phyloP scores from a whole-genome alignment of 164 flowering plant genomes.

The Aristolochia contorta region DNA sequence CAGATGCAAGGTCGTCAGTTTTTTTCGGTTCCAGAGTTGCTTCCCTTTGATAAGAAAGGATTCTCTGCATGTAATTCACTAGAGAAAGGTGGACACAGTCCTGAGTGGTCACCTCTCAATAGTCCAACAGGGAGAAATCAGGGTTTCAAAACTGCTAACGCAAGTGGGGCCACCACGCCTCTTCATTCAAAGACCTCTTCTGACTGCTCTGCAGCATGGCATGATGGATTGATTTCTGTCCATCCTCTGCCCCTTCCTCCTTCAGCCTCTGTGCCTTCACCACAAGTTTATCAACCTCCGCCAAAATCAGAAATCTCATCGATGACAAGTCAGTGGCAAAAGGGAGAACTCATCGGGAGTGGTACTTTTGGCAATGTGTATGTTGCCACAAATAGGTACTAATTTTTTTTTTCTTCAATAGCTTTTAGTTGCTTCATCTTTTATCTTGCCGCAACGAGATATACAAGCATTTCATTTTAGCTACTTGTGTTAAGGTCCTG shows the following conservation, averaged over 20 bases:
- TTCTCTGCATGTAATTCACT: constrained; percentile 27
- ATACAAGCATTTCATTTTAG: background rate
- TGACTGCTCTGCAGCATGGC: constrained; percentile 25
- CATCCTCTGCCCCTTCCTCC: constrained; percentile 96
- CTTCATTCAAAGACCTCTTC: constrained; percentile 24
- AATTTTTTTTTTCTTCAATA: constrained; percentile 1
- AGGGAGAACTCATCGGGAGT: constrained; percentile 91
- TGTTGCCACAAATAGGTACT: constrained; percentile 69
- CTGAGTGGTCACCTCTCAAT: constrained; percentile 42
- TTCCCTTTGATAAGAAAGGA: constrained; percentile 18
- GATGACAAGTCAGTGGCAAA: constrained; percentile 59
- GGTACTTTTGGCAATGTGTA: constrained; percentile 96
- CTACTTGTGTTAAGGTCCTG: background rate
- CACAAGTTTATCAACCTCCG: constrained; percentile 22
- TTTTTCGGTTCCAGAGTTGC: constrained; percentile 67
- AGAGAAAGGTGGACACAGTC: constrained; percentile 25
- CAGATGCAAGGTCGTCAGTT: constrained; percentile 25
- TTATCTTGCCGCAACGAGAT: constrained; percentile 73
- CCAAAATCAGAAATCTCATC: constrained; percentile 31
- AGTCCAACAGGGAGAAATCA: constrained; percentile 39
- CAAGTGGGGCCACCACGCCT: constrained; percentile 41
- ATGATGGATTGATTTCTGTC: constrained; percentile 33
- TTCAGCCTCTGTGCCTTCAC: constrained; percentile 29
- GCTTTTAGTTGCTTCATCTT: constrained; percentile 10
- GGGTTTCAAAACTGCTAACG: constrained; percentile 18